Conservation (phyloP, 768 basidiomycete species). For the Trametes maxima region DNA sequence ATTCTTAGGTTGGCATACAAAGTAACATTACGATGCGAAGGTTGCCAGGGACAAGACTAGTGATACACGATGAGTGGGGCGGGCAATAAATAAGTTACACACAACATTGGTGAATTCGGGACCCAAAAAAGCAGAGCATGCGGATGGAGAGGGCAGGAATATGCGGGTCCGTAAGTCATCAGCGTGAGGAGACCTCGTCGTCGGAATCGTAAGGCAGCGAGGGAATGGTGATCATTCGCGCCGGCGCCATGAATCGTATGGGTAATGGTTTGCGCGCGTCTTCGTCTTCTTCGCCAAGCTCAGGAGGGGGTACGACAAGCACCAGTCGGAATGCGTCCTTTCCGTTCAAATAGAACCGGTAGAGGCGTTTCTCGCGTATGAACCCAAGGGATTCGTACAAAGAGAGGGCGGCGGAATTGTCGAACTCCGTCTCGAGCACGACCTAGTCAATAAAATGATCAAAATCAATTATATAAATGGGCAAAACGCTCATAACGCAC, state of each 20-base stretch:
- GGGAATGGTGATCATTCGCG: slow-evolving; percentile 26
- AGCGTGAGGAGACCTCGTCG: slow-evolving; percentile 32
- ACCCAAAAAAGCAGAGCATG: not conserved
- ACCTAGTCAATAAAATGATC: slow-evolving; percentile 50
- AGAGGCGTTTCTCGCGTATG: slow-evolving; percentile 91
- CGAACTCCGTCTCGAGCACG: slow-evolving; percentile 94
- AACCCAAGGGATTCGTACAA: slow-evolving; percentile 94
- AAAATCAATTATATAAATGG: not conserved
- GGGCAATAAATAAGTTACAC: slow-evolving; percentile 19
- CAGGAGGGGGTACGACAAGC: slow-evolving; percentile 50
- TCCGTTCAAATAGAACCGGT: slow-evolving; percentile 95
- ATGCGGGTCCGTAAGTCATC: not conserved
- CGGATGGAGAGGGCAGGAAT: not conserved
- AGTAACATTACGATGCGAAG: not conserved
- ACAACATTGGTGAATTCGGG: slow-evolving; percentile 13
- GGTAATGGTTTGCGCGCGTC: slow-evolving; percentile 8
- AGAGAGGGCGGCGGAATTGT: slow-evolving; percentile 85
- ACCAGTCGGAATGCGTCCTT: slow-evolving; percentile 93
- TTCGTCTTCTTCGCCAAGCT: slow-evolving; percentile 18
- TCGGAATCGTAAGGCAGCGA: slow-evolving; percentile 29
- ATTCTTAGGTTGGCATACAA: not conserved
- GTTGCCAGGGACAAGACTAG: slow-evolving; percentile 4
- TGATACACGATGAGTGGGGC: slow-evolving; percentile 16
- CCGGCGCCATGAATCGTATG: slow-evolving; percentile 24
- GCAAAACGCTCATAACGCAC: slow-evolving; percentile 44